These are phyloP conservation scores for Thalassiosira tumida DNA, from an alignment of 352 stramenopile genomes.

Conservation along the genomic window DNA sequence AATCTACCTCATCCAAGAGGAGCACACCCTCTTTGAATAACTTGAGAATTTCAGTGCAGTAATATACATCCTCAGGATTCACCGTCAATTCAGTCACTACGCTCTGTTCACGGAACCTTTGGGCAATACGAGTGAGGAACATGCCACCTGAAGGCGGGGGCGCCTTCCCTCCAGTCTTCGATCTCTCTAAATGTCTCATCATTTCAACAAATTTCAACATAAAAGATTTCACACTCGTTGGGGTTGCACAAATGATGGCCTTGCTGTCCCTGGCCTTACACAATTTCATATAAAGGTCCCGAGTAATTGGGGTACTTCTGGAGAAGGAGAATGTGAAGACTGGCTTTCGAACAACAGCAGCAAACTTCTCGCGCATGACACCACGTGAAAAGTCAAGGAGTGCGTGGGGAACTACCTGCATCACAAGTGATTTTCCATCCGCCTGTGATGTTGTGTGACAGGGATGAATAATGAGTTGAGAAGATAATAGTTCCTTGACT, in stretches of 20 bases:
- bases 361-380: constrained; percentile 98
- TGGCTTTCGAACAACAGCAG: constrained; percentile 96
- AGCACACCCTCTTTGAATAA: constrained; percentile 92
- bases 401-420: constrained; percentile 97
- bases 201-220: constrained; percentile 98
- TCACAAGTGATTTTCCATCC: constrained; percentile 95
- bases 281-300: constrained; percentile 93
- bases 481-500: background rate
- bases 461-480: background rate
- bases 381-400: constrained; percentile 98
- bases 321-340: constrained; percentile 99
- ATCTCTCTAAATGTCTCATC: constrained; percentile 91
- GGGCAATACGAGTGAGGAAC: constrained; percentile 89
- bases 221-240: constrained; percentile 99
- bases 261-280: constrained; percentile 93
- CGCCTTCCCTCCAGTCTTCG: constrained; percentile 87
- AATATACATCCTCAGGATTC: constrained; percentile 91
- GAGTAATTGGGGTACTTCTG: constrained; percentile 93
- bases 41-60: constrained; percentile 92
- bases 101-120: constrained; percentile 88
- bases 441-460: constrained; percentile 73
- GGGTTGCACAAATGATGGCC: constrained; percentile 98
- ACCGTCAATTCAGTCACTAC: constrained; percentile 89
- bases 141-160: constrained; percentile 77
- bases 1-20: constrained; percentile 94